Conservation (phyloP, 768 basidiomycete species). For the Kwoniella sp. region DNA sequence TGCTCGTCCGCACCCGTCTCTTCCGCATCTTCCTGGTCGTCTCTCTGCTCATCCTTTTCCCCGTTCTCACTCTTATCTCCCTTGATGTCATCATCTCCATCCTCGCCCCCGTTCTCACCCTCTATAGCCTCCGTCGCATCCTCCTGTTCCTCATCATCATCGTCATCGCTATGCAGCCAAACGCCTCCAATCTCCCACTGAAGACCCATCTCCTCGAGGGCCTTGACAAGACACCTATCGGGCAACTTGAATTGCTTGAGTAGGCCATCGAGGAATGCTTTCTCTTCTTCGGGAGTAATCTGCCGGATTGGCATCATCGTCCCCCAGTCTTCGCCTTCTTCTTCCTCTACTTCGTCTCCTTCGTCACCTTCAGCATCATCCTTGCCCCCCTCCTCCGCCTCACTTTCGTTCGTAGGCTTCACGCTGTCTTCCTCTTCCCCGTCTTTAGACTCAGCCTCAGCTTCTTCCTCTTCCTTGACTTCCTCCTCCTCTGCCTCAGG, state of each 20-base stretch:
- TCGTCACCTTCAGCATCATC: neutral
- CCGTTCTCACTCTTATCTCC: neutral
- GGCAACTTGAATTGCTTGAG: neutral
- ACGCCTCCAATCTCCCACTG: slow-evolving; percentile 1
- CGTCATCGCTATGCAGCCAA: neutral
- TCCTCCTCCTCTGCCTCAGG: neutral
- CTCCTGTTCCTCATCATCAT: neutral
- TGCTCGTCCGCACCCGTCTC: neutral
- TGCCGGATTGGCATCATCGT: neutral
- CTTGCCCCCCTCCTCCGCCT: too few species aligned
- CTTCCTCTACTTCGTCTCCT: neutral
- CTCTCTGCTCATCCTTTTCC: neutral
- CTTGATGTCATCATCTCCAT: neutral
- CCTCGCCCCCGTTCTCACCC: neutral
- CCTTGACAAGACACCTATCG: neutral
- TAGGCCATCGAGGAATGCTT: neutral
- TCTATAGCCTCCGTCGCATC: neutral
- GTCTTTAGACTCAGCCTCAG: neutral
- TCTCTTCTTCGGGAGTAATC: neutral
- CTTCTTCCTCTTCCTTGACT: neutral
- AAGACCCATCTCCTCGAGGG: neutral
- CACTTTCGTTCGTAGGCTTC: too few species aligned
- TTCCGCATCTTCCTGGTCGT: neutral
- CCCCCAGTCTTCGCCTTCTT: neutral
- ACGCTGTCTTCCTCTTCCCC: neutral